phyloP scores from a whole-genome alignment of 108 stramenopile genomes.

The Schizochytrium sp. region DNA sequence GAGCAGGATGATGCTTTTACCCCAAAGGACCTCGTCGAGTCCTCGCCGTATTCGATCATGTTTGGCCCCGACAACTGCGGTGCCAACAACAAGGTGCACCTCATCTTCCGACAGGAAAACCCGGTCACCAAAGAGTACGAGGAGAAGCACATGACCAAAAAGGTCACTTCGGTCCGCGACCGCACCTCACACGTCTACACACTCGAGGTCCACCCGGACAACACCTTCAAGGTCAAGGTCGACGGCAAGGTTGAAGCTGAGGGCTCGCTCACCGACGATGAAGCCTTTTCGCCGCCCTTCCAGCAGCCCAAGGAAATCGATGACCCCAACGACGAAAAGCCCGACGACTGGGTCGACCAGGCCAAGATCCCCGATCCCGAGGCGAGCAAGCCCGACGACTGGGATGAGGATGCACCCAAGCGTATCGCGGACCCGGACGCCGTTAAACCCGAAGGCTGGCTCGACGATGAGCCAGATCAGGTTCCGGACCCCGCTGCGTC shows the following conservation, averaged over 20 bases:
- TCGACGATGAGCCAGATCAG: constrained; percentile 36
- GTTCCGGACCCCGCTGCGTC: constrained; percentile 36
- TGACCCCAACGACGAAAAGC: constrained; percentile 86
- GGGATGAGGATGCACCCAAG: constrained; percentile 85
- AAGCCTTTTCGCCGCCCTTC: constrained; percentile 75
- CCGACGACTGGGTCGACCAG: constrained; percentile 92
- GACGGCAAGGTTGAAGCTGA: constrained; percentile 82
- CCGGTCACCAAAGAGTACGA: constrained; percentile 29
- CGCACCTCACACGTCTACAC: constrained; percentile 90
- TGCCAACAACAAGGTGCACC: constrained; percentile 80
- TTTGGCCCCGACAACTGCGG: constrained; percentile 99
- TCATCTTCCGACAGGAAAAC: constrained; percentile 79
- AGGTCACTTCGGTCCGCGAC: constrained; percentile 75
- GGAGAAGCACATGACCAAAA: constrained; percentile 78
- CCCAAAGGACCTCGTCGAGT: constrained; percentile 70
- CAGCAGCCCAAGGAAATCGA: constrained; percentile 78
- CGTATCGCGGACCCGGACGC: constrained; percentile 89
- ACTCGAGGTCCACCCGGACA: constrained; percentile 78
- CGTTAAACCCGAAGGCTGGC: constrained; percentile 70
- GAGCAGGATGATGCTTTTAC: neutral
- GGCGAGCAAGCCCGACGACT: constrained; percentile 78
- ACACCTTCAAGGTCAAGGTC: constrained; percentile 89
- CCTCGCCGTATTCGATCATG: constrained; percentile 93
- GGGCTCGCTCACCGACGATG: constrained; percentile 66
- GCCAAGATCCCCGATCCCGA: constrained; percentile 67